Evolutionary conservation across 176 grass and related monocot species (phyloP), one percentile per base, ranked within the genome.

Genomic region (Oryza brachyantha): DNA sequence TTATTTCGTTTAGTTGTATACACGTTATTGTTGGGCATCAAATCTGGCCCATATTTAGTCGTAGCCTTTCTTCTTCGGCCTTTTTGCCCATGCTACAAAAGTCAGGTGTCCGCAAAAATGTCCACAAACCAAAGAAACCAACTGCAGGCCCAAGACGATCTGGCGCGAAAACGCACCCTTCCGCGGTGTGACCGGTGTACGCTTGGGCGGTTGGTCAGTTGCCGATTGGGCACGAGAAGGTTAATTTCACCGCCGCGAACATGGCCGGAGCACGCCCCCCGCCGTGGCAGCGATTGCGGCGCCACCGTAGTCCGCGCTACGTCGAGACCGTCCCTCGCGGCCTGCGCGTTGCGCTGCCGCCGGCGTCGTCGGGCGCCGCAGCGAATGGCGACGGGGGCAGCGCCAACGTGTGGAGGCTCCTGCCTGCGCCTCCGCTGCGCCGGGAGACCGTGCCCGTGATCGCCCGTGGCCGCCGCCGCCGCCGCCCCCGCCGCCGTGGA

Each of bases 311-410:
- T 42, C 46, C 59, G 69, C 70, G 77, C 17, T 80, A 74, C 61
- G 70, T 16, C 1, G 84, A 86, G 1, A 70, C 38, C 16, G n/a
- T 61, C 22, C 62, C 70, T 8, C 70, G 69, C 37, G 77, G 77
- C 36, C 48, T 80, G 19, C 62, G 21, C 50, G 48, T 48, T 37
- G 77, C n/a, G n/a, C n/a, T 4, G 50, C 70, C 74, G 16, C 25
- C 19, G 13, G 13, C 43, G 13, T 0, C 5, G 12, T 13, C 13
- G 43, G 43, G 1, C 13, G 42, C 42, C 43, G 13, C 38, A 29
- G 66, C 66, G 32, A 63, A 78, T 36, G 74, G 73, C 37, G 3
- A 42, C 62, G 61, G 62, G 2, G 25, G 19, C n/a, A 24, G 45
- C 39, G 31, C 31, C 31, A 41, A 41, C 19, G 13, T 46, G 68